phyloP scores from a whole-genome alignment of 179 eudicot species.

The Beta lomatogona region DNA sequence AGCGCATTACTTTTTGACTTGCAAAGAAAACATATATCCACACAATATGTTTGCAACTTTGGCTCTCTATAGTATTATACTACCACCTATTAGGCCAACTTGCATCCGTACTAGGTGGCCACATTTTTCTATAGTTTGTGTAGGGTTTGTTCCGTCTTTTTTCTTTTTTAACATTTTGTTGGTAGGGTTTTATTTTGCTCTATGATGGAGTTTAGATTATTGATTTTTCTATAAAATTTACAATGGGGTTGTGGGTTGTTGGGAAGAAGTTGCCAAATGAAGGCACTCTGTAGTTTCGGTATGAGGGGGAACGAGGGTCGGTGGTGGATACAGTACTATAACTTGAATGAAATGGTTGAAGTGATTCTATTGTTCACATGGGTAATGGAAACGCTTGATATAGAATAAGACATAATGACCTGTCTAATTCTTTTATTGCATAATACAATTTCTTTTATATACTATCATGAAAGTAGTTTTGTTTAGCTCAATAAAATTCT shows the following conservation, averaged over 20 bases:
- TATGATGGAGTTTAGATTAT: too few relatives aligned
- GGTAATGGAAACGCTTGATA: not conserved
- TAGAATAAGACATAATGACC: not conserved
- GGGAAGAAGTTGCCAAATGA: too few relatives aligned
- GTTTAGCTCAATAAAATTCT: not conserved
- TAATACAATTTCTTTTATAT: not conserved
- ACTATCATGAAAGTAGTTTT: not conserved
- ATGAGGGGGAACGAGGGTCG: not conserved
- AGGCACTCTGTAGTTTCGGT: not conserved
- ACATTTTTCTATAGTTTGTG: slow-evolving; percentile 6
- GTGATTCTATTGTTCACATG: not conserved
- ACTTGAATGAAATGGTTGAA: not conserved
- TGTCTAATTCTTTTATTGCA: not conserved
- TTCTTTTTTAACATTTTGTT: slow-evolving; percentile 9
- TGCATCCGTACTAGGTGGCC: slow-evolving; percentile 25
- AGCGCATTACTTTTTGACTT: slow-evolving; percentile 24
- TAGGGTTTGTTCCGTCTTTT: slow-evolving; percentile 16
- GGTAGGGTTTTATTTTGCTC: too few relatives aligned
- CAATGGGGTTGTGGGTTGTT: too few relatives aligned
- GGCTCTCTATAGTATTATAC: slow-evolving; percentile 10
- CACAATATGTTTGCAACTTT: slow-evolving; percentile 15
- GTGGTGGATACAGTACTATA: not conserved
- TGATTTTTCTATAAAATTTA: not conserved
- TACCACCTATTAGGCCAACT: not conserved
- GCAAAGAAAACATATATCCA: slow-evolving; percentile 24